Conservation (phyloP, 106 monocot species). For the Platanthera guangdongensis region DNA sequence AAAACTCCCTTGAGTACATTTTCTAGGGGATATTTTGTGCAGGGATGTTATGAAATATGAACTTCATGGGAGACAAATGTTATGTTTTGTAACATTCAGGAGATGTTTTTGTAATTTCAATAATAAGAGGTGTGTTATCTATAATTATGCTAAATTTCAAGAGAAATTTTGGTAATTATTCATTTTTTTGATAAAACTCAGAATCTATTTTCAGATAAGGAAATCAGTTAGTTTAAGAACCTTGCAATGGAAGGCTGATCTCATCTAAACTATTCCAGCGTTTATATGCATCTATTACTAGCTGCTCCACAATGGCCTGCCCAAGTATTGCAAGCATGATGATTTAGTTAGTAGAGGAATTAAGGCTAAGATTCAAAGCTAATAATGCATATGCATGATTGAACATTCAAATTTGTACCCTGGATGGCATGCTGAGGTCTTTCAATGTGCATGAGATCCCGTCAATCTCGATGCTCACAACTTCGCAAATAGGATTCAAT, state of each 20-base stretch:
- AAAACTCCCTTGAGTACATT: no score
- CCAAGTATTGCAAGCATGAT: neutral
- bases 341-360: neutral
- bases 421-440: neutral
- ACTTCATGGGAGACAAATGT: no score
- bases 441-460: neutral
- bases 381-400: neutral
- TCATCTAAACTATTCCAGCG: slow-evolving; percentile 37
- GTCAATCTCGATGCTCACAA: neutral
- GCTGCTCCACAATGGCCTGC: slow-evolving; percentile 24
- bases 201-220: neutral
- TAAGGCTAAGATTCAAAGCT: neutral
- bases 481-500: slow-evolving; percentile 6
- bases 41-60: no score
- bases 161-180: no score
- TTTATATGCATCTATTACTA: slow-evolving; percentile 22
- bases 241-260: neutral
- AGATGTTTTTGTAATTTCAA: no score
- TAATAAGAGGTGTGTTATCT: no score
- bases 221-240: neutral
- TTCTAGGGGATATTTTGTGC: no score
- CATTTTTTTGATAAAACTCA: neutral
- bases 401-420: neutral
- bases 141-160: no score
- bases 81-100: no score